These are phyloP conservation scores for Ichthyophthirius multifiliis DNA, from an alignment of 169 alveolate genomes.

Conservation along the genomic window DNA sequence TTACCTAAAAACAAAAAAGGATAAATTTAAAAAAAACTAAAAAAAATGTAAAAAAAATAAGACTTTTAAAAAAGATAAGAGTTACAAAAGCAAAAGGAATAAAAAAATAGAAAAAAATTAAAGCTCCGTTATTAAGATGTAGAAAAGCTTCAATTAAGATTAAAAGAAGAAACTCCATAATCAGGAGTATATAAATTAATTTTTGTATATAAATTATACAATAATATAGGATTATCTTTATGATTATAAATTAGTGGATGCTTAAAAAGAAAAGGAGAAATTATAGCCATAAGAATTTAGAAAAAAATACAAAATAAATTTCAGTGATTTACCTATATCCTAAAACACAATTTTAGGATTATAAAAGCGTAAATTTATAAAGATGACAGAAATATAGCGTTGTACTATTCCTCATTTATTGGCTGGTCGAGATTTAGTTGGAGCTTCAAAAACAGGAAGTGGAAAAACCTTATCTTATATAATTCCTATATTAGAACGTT, in stretches of 20 bases:
- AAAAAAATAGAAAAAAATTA: not conserved
- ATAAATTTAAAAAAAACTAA: too few species aligned
- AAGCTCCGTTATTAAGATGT: not conserved
- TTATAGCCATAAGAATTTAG: constrained; percentile 27
- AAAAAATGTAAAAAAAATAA: too few species aligned
- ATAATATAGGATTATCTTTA: constrained; percentile 25
- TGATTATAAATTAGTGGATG: constrained; percentile 37
- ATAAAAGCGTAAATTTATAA: constrained; percentile 71
- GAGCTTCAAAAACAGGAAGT: constrained; percentile 92
- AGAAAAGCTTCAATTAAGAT: not conserved
- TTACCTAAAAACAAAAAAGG: too few species aligned
- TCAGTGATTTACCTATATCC: constrained; percentile 35
- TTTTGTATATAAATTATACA: not conserved
- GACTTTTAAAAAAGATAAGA: too few species aligned
- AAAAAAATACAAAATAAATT: constrained; percentile 38
- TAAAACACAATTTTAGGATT: constrained; percentile 66
- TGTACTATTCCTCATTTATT: constrained; percentile 88
- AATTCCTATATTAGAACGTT: constrained; percentile 89
- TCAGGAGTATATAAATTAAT: not conserved
- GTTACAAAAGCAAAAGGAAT: too few species aligned
- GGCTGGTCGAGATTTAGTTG: constrained; percentile 89
- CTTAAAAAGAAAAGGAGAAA: constrained; percentile 16
- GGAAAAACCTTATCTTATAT: constrained; percentile 93
- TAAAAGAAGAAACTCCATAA: not conserved
- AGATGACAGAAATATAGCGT: constrained; percentile 89